Evolutionary conservation across 1,284 basidiomycete genomes (phyloP).

Genomic region (Tilletia setariae): DNA sequence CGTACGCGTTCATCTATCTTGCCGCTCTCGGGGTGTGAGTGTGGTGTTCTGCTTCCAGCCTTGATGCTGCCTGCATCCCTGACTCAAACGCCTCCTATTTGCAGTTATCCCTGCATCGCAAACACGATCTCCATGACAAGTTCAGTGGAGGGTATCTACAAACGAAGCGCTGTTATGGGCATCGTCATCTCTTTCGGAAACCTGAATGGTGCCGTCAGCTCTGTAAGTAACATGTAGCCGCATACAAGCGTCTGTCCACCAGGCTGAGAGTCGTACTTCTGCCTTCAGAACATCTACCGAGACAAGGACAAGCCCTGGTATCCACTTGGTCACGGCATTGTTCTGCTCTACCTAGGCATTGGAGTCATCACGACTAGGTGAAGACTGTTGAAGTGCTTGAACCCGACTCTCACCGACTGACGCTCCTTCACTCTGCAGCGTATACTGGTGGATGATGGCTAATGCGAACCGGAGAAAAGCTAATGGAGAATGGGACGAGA

Average conservation of each 20-base stretch:
- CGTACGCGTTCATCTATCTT: slow-evolving; percentile 69
- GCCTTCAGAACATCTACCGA: slow-evolving; percentile 63
- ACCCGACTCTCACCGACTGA: too few relatives aligned
- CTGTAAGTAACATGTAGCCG: slow-evolving; percentile 33
- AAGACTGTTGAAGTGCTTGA: too few relatives aligned
- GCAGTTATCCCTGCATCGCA: slow-evolving; percentile 68
- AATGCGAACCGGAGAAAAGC: slow-evolving; percentile 66
- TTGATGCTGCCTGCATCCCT: neutral
- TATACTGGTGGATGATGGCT: slow-evolving; percentile 60
- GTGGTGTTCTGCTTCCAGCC: neutral
- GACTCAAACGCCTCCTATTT: neutral
- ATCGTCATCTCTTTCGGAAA: slow-evolving; percentile 50
- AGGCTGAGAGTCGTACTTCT: too few relatives aligned
- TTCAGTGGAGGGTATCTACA: slow-evolving; percentile 71
- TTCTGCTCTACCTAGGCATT: slow-evolving; percentile 68
- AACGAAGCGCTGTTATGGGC: slow-evolving; percentile 66
- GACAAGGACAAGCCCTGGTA: slow-evolving; percentile 68
- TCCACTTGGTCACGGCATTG: slow-evolving; percentile 66
- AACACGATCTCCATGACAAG: slow-evolving; percentile 71
- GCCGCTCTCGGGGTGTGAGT: slow-evolving; percentile 41
- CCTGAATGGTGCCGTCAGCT: slow-evolving; percentile 63
- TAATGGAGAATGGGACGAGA: slow-evolving; percentile 66
- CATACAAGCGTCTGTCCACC: too few relatives aligned
- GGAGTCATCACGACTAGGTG: slow-evolving; percentile 61
- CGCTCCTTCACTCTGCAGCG: slow-evolving; percentile 19